phyloP scores from a whole-genome alignment of 2,329 filamentous ascomycete genomes.

The Pseudogymnoascus sp. region DNA sequence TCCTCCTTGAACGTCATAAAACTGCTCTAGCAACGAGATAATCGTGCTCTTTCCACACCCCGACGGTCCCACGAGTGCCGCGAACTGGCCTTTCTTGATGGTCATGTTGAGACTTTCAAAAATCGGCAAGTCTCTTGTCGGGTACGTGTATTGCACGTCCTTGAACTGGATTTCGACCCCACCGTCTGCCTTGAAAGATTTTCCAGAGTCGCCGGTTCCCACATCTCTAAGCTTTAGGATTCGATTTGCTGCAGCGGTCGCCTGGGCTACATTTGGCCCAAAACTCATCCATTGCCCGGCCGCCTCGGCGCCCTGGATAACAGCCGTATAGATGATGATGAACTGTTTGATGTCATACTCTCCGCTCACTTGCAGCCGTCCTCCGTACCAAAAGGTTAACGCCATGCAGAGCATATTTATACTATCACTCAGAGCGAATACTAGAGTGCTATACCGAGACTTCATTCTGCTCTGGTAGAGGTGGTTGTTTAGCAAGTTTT shows the following conservation, averaged over 20 bases:
- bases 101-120: constrained; percentile 54
- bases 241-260: constrained; percentile 48
- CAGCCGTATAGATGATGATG: constrained; percentile 45
- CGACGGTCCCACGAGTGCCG: constrained; percentile 58
- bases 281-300: constrained; percentile 46
- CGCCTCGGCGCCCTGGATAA: constrained; percentile 43
- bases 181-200: constrained; percentile 22
- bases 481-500: constrained; percentile 37
- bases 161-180: constrained; percentile 49
- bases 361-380: constrained; percentile 31
- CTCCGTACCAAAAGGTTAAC: constrained; percentile 47
- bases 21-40: constrained; percentile 51
- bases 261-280: constrained; percentile 48
- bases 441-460: constrained; percentile 38
- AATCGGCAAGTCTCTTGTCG: constrained; percentile 46
- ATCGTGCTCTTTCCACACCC: constrained; percentile 66
- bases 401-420: constrained; percentile 50
- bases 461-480: constrained; percentile 39
- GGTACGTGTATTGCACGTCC: constrained; percentile 52
- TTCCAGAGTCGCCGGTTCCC: constrained; percentile 7
- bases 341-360: constrained; percentile 39
- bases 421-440: constrained; percentile 47
- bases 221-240: constrained; percentile 37
- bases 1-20: constrained; percentile 61
- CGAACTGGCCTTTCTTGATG: constrained; percentile 60